Evolutionary conservation across 2,329 filamentous ascomycete genomes (phyloP).

Genomic region (Talaromyces marneffei): DNA sequence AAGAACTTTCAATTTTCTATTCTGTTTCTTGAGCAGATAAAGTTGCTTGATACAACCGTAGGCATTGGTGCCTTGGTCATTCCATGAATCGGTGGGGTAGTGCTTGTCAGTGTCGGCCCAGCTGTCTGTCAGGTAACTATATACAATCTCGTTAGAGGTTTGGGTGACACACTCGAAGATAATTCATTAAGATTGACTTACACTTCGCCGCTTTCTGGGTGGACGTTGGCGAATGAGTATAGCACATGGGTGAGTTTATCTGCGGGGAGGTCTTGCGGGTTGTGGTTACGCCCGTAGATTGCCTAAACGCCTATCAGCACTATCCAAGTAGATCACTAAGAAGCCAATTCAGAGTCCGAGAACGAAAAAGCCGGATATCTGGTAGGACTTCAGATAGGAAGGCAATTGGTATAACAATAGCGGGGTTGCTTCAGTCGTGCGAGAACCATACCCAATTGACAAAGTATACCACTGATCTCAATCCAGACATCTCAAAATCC

Average conservation of each 20-base stretch:
- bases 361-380: not conserved
- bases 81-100: conserved; percentile 61
- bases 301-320: conserved; percentile 43
- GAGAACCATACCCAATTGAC: conserved; percentile 39
- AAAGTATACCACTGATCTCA: conserved; percentile 38
- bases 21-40: conserved; percentile 65
- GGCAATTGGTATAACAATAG: not conserved
- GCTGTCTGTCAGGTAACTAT: conserved; percentile 54
- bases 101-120: conserved; percentile 66
- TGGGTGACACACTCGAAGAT: not conserved
- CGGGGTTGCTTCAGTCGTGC: not conserved
- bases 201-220: conserved; percentile 72
- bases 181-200: too few species aligned
- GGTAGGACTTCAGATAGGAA: not conserved
- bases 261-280: conserved; percentile 72
- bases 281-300: conserved; percentile 77
- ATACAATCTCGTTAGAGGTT: not conserved
- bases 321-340: not conserved
- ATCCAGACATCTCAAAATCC: conserved; percentile 16
- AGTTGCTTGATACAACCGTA: conserved; percentile 76
- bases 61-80: conserved; percentile 65
- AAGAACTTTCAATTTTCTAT: conserved; percentile 70
- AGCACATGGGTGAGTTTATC: conserved; percentile 80
- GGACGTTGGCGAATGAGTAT: conserved; percentile 83
- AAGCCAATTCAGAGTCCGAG: not conserved